These are phyloP conservation scores for Naegleria gruberi DNA, from an alignment of 208 protist species.

Conservation along the genomic window DNA sequence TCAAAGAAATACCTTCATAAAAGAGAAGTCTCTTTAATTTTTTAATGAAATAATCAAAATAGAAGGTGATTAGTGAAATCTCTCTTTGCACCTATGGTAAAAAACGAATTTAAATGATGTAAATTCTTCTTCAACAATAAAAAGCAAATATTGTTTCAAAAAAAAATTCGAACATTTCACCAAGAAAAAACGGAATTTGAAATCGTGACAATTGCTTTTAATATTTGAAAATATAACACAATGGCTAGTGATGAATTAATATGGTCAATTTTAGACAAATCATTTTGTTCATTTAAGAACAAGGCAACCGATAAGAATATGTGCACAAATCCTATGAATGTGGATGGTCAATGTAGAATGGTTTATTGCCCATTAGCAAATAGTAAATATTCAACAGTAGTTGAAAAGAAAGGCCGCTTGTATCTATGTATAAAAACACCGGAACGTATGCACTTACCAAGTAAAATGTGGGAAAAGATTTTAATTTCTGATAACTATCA, in stretches of 20 bases:
- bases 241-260: constrained; percentile 18
- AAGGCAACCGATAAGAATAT: constrained; percentile 37
- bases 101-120: too few species aligned
- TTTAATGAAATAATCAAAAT: too few species aligned
- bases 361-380: constrained; percentile 96
- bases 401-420: constrained; percentile 88
- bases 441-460: constrained; percentile 93
- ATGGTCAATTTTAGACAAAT: constrained; percentile 9
- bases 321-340: constrained; percentile 96
- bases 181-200: too few species aligned
- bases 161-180: too few species aligned
- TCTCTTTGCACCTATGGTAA: too few species aligned
- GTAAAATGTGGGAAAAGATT: constrained; percentile 95
- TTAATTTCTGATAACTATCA: constrained; percentile 89
- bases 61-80: too few species aligned
- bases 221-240: not conserved
- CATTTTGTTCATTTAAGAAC: constrained; percentile 22
- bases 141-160: not conserved
- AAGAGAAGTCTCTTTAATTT: not conserved
- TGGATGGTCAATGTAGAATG: constrained; percentile 93
- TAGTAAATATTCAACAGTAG: constrained; percentile 93
- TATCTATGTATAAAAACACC: constrained; percentile 98
- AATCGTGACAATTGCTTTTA: not conserved
- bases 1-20: not conserved
- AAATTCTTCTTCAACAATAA: not conserved